Evolutionary conservation across 371 early-diverging fungal genomes (phyloP), one percentile per base, ranked within the genome.

Genomic region (Actinomortierella wolfii): DNA sequence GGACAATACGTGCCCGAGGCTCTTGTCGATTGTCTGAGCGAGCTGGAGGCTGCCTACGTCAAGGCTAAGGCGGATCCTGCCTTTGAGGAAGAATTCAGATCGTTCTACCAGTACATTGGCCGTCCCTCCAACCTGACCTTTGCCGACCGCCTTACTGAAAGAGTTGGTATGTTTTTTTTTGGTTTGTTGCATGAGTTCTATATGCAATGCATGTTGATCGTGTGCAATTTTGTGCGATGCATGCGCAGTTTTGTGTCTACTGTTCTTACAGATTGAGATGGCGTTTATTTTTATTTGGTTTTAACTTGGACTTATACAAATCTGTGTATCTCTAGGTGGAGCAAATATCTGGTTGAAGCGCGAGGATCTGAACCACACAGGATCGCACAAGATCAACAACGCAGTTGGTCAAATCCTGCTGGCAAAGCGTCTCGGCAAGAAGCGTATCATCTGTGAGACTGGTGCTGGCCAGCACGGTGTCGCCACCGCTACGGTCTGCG

Each of bases 401-500:
- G 97, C 97, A 3, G 78, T 98, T 21, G 98, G 97, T 28, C 97
- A 98, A 68, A 88, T 89, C 26, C 83, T 98, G 63, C 79, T 98
- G 25, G 97, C 98, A 39, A 91, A 91, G 81, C 90, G 97, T 42
- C 81, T 98, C 18, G 97, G 97, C 67, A 98, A 98, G 86, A 90
- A 83, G 61, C 89, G 97, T 68, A 97, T 97, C 68, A 97, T 98
- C 81, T 97, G 97, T 42, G 98, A 98, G 73, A 98, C 98, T 15
- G 97, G 98, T 45, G 97, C 98, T 49, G 98, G 98, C 25, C 98
- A 98, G 75, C 97, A 98, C 76, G 98, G 97, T 79, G 97, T 98
- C 6, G 97, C 96, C 34, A 97, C 97, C 4, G 98, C 98, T 8
- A 97, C 97, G 24, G 95, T 95, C 2, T 98, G 98, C 80, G 98